phyloP scores from a whole-genome alignment of 805 yeast species.

The Hanseniaspora thailandica region DNA sequence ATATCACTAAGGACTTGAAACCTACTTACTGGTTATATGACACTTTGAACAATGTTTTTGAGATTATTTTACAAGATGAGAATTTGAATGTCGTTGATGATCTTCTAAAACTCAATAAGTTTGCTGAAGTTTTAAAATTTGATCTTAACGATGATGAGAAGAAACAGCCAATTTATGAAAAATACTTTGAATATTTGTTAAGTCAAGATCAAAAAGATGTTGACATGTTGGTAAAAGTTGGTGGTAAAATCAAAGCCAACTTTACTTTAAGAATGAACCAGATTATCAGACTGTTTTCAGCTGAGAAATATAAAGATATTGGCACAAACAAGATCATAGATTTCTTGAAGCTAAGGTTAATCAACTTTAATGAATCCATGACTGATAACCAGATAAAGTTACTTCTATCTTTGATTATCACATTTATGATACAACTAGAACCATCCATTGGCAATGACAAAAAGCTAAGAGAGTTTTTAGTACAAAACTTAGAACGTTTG shows the following conservation, averaged over 20 bases:
- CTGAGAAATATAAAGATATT: conserved; percentile 38
- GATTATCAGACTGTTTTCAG: conserved; percentile 35
- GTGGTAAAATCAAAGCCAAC: conserved; percentile 35
- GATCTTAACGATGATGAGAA: conserved; percentile 29
- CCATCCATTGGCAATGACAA: neutral
- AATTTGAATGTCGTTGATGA: conserved; percentile 63
- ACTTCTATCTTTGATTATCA: conserved; percentile 30
- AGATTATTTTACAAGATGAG: conserved; percentile 60
- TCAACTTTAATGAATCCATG: conserved; percentile 13
- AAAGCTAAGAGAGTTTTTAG: conserved; percentile 14
- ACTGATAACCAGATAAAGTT: conserved; percentile 25
- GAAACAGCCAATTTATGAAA: conserved; percentile 39
- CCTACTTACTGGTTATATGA: conserved; percentile 68
- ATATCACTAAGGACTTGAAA: conserved; percentile 26
- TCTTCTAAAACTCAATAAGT: conserved; percentile 40
- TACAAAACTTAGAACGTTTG: conserved; percentile 28
- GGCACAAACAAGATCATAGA: conserved; percentile 33
- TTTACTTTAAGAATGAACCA: conserved; percentile 45
- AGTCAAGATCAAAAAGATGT: conserved; percentile 20
- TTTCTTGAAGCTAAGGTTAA: conserved; percentile 16
- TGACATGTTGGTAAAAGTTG: conserved; percentile 40
- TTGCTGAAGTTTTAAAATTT: conserved; percentile 51
- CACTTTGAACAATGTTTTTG: conserved; percentile 43
- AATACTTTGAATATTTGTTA: conserved; percentile 41
- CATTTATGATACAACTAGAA: conserved; percentile 22